Conservation (phyloP, 352 stramenopile species). For the Pelagophyceae sp. region DNA sequence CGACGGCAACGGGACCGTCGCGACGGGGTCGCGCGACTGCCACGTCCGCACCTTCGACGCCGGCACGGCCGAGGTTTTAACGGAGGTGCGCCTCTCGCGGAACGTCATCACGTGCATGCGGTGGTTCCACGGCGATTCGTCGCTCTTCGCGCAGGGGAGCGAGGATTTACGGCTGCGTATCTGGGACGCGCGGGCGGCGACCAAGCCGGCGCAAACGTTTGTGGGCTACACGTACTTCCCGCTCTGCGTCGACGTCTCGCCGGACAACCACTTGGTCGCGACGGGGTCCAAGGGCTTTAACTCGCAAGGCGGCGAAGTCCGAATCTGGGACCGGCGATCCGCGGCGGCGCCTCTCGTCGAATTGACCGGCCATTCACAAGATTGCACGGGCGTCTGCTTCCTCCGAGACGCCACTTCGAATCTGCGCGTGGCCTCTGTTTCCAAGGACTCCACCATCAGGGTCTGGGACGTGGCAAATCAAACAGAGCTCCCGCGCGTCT, state of each 20-base stretch:
- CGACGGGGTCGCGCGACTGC: not conserved
- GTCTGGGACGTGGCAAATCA: not conserved
- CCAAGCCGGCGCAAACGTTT: not conserved
- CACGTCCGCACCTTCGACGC: not conserved
- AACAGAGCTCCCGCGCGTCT: not conserved
- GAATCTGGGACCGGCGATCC: not conserved
- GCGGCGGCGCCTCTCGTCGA: not conserved
- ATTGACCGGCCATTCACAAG: not conserved
- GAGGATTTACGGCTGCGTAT: not conserved
- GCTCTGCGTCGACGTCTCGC: not conserved
- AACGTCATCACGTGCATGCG: constrained; percentile 4
- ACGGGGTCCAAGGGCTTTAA: constrained; percentile 7
- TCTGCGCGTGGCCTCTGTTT: not conserved
- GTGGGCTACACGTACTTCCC: not conserved
- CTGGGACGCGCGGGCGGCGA: not conserved
- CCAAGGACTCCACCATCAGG: not conserved
- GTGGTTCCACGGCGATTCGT: constrained; percentile 4
- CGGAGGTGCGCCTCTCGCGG: not conserved
- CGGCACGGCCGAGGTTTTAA: not conserved
- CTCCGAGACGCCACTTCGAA: not conserved
- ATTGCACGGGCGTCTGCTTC: not conserved
- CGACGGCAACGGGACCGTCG: not conserved
- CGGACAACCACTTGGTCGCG: not conserved
- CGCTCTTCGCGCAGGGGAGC: not conserved
- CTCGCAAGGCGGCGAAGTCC: not conserved